A percentile compares a stretch with the other conserved stretches of the same genome.
Conservation (phyloP, 2,329 filamentous ascomycete species). For the Blumeria graminis region DNA sequence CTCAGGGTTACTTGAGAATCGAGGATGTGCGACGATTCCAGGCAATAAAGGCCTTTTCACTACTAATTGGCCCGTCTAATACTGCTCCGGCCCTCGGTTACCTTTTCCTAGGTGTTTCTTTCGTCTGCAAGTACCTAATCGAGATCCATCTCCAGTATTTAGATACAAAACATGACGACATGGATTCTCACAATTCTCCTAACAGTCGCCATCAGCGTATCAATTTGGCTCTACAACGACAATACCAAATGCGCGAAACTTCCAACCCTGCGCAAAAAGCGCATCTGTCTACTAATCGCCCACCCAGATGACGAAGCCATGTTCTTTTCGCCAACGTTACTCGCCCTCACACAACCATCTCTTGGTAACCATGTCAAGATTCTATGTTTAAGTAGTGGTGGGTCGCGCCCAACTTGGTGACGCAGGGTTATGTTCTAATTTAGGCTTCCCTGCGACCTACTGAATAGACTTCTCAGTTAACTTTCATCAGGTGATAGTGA, state of each 20-base stretch:
- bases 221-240: too few species aligned
- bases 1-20: too few species aligned
- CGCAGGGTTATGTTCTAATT: not conserved
- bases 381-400: conserved; percentile 70
- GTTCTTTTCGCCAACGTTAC: conserved; percentile 85
- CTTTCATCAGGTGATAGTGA: conserved; percentile 47
- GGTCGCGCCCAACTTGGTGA: conserved; percentile 2
- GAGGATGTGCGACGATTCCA: too few species aligned
- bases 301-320: conserved; percentile 98
- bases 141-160: too few species aligned
- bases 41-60: too few species aligned
- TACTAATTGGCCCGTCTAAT: too few species aligned
- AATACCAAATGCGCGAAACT: conserved; percentile 17
- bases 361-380: conserved; percentile 84
- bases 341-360: conserved; percentile 58
- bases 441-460: not conserved
- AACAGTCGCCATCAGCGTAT: too few species aligned
- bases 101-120: too few species aligned
- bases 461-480: not conserved
- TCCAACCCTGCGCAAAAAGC: conserved; percentile 53
- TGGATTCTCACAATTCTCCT: too few species aligned
- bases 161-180: too few species aligned
- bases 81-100: too few species aligned
- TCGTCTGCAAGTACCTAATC: too few species aligned
- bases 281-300: conserved; percentile 78